Conservation (phyloP, 306 rosid genomes). For the Inga oerstediana region DNA sequence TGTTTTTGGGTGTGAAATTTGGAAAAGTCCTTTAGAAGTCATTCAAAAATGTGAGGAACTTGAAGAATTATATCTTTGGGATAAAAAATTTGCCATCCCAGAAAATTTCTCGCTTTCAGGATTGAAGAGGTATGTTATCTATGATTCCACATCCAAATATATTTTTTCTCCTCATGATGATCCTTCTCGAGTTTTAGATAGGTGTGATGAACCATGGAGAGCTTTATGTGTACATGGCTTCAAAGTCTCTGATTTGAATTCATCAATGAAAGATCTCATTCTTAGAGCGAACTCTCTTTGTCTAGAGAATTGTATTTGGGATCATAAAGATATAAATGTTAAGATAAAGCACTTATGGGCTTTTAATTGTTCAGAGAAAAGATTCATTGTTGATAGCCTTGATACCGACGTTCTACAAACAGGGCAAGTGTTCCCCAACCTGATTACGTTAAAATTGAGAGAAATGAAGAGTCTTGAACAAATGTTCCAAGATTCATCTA, state of each 20-base stretch:
- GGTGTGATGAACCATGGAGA: not conserved
- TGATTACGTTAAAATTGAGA: accelerated
- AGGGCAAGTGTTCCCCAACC: not conserved
- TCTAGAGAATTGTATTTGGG: not conserved
- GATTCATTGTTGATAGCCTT: not conserved
- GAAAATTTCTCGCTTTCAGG: not conserved
- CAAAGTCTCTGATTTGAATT: not conserved
- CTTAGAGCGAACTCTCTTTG: not conserved
- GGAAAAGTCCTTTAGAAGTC: not conserved
- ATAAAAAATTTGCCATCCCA: accelerated
- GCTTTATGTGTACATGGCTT: not conserved
- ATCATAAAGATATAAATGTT: not conserved
- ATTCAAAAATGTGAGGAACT: not conserved
- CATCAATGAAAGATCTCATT: not conserved
- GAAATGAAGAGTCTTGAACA: not conserved
- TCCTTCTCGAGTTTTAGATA: no score
- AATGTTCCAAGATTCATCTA: not conserved
- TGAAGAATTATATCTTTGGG: not conserved
- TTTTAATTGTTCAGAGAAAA: not conserved
- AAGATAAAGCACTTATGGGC: not conserved
- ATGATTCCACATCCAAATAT: not conserved
- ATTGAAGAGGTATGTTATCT: not conserved
- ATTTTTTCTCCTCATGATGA: accelerated
- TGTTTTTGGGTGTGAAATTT: not conserved
- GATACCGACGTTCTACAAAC: no score